Evolutionary conservation across 768 basidiomycete genomes (phyloP).

Genomic region (Trametes cubensis): DNA sequence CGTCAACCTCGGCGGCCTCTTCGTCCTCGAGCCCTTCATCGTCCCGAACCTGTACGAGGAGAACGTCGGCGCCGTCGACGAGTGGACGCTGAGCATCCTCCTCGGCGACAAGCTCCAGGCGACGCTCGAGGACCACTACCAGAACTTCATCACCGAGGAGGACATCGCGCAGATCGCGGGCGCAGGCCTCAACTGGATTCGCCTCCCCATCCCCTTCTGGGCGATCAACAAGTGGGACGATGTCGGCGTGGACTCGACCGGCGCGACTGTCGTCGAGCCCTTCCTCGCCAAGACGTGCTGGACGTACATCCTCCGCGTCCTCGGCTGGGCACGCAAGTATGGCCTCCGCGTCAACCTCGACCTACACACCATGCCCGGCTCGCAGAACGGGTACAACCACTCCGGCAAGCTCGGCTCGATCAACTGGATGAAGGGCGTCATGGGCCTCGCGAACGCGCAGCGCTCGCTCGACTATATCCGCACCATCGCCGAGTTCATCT

Average conservation of each 20-base stretch:
- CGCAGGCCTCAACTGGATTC: constrained; percentile 84
- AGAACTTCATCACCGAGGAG: constrained; percentile 66
- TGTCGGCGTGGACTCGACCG: constrained; percentile 27
- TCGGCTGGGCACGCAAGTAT: constrained; percentile 88
- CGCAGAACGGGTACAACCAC: constrained; percentile 71
- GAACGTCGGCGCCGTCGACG: constrained; percentile 55
- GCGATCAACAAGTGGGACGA: constrained; percentile 73
- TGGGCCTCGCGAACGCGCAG: constrained; percentile 88
- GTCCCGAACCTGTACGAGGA: constrained; percentile 61
- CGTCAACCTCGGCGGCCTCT: constrained; percentile 75
- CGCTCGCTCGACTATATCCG: constrained; percentile 77
- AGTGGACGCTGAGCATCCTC: constrained; percentile 64
- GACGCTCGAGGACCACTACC: constrained; percentile 65
- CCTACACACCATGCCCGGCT: constrained; percentile 77
- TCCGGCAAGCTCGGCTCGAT: constrained; percentile 60
- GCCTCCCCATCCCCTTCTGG: constrained; percentile 85
- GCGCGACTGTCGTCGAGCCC: constrained; percentile 54
- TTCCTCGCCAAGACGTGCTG: constrained; percentile 75
- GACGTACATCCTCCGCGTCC: constrained; percentile 75
- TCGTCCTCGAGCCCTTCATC: constrained; percentile 82
- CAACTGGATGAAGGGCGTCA: constrained; percentile 69
- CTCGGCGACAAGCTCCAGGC: constrained; percentile 56
- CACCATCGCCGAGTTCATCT: constrained; percentile 76
- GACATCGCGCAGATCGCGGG: constrained; percentile 36
- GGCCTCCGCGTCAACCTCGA: constrained; percentile 82